Evolutionary conservation across 768 basidiomycete species (phyloP), one percentile per base, ranked within the genome.

Genomic region (Pulveroboletus frians): DNA sequence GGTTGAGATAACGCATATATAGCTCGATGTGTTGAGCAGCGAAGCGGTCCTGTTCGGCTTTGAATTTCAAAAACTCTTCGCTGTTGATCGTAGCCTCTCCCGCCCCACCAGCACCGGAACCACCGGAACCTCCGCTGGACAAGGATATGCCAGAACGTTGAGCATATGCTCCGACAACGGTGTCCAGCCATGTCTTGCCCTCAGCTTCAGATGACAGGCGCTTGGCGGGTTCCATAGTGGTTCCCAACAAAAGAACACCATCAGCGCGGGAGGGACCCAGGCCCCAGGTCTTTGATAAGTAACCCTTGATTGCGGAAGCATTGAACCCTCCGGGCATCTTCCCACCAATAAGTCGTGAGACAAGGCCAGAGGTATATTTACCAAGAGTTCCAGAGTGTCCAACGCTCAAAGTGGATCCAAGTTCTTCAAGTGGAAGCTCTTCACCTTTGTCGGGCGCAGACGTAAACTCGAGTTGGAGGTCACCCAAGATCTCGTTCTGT

Each of bases 261-360:
- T 98, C 96, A 8, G 89, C 81, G 43, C 94, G 92, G 14, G 79
- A 78, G 4, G 95, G 73, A 26, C 95, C 96, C n/a, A 98, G 73
- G 41, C 96, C 96, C 93, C 94, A 98, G 23, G 80, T 80, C 76
- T 97, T 98, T 32, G 83, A 79, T 26, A 99, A 77, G 66, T 99
- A 79, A 0, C 80, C 71, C 71, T 96, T 94, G 68, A 94, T 92
- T 10, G 90, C 80, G 7, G 94, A 90, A 17, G 86, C 75, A 58
- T 96, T 96, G 81, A 99, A 99, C 31, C 95, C 95, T 66, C 96
- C 96, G 29, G 96, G 96, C 91, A 99, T 95, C 73, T 99, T 99
- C 40, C 84, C 84, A 50, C 93, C 91, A 44, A 97, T 77, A 64
- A 97, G 78, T 49, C 96, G 90, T 26, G 93, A 91, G 44, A 97